These are phyloP conservation scores for Ceratocystis eucalypticola DNA, from an alignment of 2,329 filamentous ascomycete genomes.

Conservation along the genomic window DNA sequence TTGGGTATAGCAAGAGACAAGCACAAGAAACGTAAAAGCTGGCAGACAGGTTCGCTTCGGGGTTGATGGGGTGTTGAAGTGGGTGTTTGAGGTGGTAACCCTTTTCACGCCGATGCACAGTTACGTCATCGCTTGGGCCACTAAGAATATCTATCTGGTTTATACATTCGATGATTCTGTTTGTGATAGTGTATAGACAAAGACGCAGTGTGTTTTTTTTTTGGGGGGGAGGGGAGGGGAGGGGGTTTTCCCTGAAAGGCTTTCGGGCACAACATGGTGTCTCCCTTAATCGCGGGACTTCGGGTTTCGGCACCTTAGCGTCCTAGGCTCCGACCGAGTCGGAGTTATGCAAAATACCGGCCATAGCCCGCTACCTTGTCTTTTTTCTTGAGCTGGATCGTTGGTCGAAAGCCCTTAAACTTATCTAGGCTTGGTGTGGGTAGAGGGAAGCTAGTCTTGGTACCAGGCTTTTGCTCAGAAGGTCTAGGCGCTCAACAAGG, in stretches of 20 bases:
- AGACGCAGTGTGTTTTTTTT: no score
- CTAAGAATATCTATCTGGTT: no score
- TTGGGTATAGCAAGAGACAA: no score
- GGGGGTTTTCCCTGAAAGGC: not conserved
- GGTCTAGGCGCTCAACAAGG: not conserved
- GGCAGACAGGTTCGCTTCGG: no score
- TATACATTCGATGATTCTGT: no score
- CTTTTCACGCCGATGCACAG: not conserved
- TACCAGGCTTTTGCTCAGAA: not conserved
- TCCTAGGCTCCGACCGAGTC: not conserved
- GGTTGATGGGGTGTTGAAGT: not conserved
- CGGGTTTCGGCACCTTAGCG: not conserved
- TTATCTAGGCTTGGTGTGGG: not conserved
- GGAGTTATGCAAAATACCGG: not conserved
- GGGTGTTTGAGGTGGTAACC: not conserved
- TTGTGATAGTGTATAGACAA: no score
- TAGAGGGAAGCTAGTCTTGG: not conserved
- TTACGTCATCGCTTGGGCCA: not conserved
- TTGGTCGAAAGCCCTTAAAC: not conserved
- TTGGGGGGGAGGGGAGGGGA: no score
- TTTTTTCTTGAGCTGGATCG: not conserved
- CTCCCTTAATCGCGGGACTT: not conserved
- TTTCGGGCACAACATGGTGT: not conserved
- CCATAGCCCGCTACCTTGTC: not conserved
- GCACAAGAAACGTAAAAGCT: no score